Evolutionary conservation across 768 basidiomycete genomes (phyloP).

Genomic region (Crassisporium funariophilum): DNA sequence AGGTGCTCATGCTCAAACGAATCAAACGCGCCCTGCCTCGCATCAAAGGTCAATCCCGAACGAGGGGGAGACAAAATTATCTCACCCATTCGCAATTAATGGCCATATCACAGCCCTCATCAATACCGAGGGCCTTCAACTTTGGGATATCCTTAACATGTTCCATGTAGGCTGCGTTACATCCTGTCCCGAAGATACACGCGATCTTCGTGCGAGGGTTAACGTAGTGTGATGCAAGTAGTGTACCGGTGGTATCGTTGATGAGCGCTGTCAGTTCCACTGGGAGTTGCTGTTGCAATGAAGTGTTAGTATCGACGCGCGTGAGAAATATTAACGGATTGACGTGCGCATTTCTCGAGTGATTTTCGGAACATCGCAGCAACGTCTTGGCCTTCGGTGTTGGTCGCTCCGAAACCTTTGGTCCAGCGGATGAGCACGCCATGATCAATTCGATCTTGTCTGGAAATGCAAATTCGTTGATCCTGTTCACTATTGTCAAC

Average conservation of each 20-base stretch:
- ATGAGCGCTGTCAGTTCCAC: conserved; percentile 85
- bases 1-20: conserved; percentile 94
- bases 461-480: conserved; percentile 29
- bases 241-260: conserved; percentile 97
- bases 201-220: conserved; percentile 90
- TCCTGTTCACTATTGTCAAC: background rate
- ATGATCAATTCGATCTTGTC: conserved; percentile 93
- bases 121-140: conserved; percentile 73
- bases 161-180: conserved; percentile 99
- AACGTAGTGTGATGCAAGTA: conserved; percentile 97
- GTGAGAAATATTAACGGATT: background rate
- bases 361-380: conserved; percentile 90
- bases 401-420: conserved; percentile 93
- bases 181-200: conserved; percentile 97
- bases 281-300: conserved; percentile 66
- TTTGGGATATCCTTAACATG: conserved; percentile 84
- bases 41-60: background rate
- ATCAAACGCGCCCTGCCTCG: conserved; percentile 94
- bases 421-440: conserved; percentile 97
- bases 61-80: conserved; percentile 17
- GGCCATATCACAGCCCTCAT: conserved; percentile 71
- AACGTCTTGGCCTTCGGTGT: conserved; percentile 92
- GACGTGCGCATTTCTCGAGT: conserved; percentile 72
- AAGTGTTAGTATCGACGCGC: background rate
- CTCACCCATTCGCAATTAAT: conserved; percentile 97